phyloP scores from a whole-genome alignment of 176 grass and related monocot species.

The Cenchrus purpureus region DNA sequence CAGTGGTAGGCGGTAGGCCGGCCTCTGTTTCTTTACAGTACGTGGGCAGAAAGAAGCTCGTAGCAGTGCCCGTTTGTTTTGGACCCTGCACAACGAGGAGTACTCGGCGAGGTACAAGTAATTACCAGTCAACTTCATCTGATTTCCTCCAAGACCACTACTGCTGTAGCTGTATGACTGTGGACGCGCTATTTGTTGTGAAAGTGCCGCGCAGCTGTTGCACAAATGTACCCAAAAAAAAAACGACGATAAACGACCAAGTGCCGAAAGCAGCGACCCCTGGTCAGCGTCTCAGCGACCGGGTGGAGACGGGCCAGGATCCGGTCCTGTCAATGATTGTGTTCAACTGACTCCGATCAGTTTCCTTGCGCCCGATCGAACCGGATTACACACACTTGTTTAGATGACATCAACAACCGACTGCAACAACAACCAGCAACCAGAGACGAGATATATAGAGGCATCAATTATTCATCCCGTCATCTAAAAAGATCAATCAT shows the following conservation, averaged over 20 bases:
- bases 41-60: neutral
- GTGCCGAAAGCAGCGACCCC: neutral
- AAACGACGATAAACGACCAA: no score
- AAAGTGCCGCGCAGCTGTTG: neutral
- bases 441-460: neutral
- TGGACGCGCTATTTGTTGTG: no score
- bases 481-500: neutral
- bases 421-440: neutral
- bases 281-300: neutral
- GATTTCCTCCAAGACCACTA: neutral
- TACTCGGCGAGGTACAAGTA: neutral
- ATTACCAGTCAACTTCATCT: neutral
- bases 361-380: neutral
- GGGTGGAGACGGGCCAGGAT: neutral
- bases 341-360: neutral
- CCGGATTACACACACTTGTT: neutral
- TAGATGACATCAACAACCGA: neutral
- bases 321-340: conserved; percentile 8
- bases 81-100: neutral
- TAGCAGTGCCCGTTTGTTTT: neutral
- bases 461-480: neutral
- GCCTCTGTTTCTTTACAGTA: conserved; percentile 27
- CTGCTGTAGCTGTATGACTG: neutral
- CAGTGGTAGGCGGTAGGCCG: neutral
- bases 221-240: neutral